Percentiles rank a stretch among this genome's conserved stretches.
Evolutionary conservation across 306 rosid genomes (phyloP).

Genomic region (Prunus fruticosa): DNA sequence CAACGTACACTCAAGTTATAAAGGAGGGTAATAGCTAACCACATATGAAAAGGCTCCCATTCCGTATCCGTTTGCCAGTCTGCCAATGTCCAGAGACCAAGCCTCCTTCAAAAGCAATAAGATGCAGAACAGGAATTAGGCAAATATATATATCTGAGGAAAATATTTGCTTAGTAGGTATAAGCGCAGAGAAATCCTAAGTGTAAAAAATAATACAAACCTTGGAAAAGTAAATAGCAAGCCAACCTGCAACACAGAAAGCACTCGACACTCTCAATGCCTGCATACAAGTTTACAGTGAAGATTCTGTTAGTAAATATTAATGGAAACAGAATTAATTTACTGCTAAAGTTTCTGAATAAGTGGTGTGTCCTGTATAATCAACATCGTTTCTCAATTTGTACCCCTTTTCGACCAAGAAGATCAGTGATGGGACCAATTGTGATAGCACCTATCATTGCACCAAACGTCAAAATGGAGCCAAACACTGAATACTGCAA

Average conservation of each 20-base stretch:
- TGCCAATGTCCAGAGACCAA: constrained; percentile 69
- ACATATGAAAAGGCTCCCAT: constrained; percentile 92
- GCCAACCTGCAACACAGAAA: constrained; percentile 77
- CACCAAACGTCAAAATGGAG: constrained; percentile 63
- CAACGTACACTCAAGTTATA: neutral
- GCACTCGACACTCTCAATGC: constrained; percentile 77
- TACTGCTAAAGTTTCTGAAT: neutral
- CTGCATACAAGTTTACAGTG: constrained; percentile 43
- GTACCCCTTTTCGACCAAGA: constrained; percentile 84
- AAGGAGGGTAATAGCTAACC: constrained; percentile 32
- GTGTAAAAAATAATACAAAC: constrained; percentile 30
- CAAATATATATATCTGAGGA: neutral
- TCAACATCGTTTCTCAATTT: constrained; percentile 4
- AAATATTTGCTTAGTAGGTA: constrained; percentile 3
- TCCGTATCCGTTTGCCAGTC: constrained; percentile 89
- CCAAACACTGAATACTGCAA: constrained; percentile 52
- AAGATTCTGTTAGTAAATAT: neutral
- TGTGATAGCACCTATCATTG: constrained; percentile 91
- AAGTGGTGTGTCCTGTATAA: too few relatives aligned
- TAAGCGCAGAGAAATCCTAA: neutral
- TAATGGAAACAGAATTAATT: neutral
- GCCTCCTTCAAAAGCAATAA: constrained; percentile 44
- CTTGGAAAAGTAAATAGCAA: constrained; percentile 73
- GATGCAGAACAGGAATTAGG: constrained; percentile 14
- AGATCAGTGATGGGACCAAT: constrained; percentile 77